Percentiles rank a stretch among this genome's conserved stretches.
These are phyloP conservation scores for Sugiyamaella pinicola DNA, from an alignment of 1,139 yeast species.

Conservation along the genomic window DNA sequence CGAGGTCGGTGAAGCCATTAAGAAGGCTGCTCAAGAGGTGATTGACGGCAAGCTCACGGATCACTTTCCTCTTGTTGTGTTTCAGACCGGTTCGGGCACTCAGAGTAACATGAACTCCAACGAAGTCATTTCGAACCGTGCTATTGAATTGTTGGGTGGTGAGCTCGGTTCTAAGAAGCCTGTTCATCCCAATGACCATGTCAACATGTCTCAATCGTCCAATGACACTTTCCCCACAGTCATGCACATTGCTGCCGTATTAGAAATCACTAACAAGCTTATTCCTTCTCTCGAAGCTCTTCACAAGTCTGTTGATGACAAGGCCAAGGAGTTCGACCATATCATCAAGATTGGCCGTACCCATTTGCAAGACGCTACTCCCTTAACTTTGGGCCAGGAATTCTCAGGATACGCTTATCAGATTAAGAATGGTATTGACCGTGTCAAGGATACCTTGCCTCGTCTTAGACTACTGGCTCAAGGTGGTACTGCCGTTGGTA, in stretches of 20 bases:
- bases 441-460: slow-evolving; percentile 77
- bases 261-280: slow-evolving; percentile 74
- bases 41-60: slow-evolving; percentile 86
- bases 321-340: slow-evolving; percentile 77
- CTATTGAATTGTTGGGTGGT: slow-evolving; percentile 94
- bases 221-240: slow-evolving; percentile 98
- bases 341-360: slow-evolving; percentile 99
- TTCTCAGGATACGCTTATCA: slow-evolving; percentile 96
- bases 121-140: slow-evolving; percentile 97
- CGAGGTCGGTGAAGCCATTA: slow-evolving; percentile 78
- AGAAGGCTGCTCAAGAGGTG: slow-evolving; percentile 94
- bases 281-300: slow-evolving; percentile 78
- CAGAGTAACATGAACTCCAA: slow-evolving; percentile 99
- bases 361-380: slow-evolving; percentile 98
- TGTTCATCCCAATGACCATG: slow-evolving; percentile 98
- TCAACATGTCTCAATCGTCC: slow-evolving; percentile 97
- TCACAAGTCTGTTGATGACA: slow-evolving; percentile 73
- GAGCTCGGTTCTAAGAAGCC: slow-evolving; percentile 86
- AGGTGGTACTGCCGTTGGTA: slow-evolving; percentile 99
- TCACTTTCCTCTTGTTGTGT: slow-evolving; percentile 96
- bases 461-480: slow-evolving; percentile 84
- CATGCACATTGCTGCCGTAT: slow-evolving; percentile 98
- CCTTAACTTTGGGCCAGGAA: slow-evolving; percentile 96
- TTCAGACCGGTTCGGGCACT: slow-evolving; percentile 99
- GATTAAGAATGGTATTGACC: slow-evolving; percentile 82